Evolutionary conservation across 2,329 filamentous ascomycete species (phyloP).

Genomic region (Colletotrichum paranaense): DNA sequence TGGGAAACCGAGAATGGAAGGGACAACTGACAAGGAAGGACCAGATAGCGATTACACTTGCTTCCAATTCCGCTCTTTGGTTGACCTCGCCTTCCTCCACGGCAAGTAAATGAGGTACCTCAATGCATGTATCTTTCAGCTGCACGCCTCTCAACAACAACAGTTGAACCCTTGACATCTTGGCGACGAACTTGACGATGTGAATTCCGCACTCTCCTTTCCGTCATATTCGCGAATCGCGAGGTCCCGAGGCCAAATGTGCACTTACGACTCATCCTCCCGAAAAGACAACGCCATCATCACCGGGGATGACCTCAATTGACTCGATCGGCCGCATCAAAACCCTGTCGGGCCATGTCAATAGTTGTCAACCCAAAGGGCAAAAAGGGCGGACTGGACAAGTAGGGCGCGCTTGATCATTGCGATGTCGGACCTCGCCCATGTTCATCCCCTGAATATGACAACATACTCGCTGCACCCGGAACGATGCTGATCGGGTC

Average conservation of each 20-base stretch:
- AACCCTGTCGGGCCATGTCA: constrained; percentile 10
- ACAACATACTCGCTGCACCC: not conserved
- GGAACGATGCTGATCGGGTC: not conserved
- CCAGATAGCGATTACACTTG: constrained; percentile 29
- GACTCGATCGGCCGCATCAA: not conserved
- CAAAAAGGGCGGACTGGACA: not conserved
- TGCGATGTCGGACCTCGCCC: constrained; percentile 3
- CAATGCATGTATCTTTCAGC: not conserved
- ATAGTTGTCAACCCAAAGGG: constrained; percentile 10
- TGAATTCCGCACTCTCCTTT: not conserved
- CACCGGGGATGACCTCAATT: not conserved
- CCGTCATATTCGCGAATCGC: not conserved
- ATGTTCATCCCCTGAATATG: not conserved
- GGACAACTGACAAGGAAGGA: not conserved
- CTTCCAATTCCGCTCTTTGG: constrained; percentile 20
- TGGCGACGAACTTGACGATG: not conserved
- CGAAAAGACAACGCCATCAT: not conserved
- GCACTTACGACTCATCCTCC: not conserved
- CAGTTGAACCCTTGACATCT: not conserved
- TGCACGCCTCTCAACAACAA: not conserved
- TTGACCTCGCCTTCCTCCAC: no score
- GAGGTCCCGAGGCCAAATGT: not conserved
- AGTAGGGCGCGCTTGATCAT: constrained; percentile 21
- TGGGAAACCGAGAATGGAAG: not conserved
- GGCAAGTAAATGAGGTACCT: no score